phyloP scores from a whole-genome alignment of 257 asterid genomes.

The Jacaranda copaia region DNA sequence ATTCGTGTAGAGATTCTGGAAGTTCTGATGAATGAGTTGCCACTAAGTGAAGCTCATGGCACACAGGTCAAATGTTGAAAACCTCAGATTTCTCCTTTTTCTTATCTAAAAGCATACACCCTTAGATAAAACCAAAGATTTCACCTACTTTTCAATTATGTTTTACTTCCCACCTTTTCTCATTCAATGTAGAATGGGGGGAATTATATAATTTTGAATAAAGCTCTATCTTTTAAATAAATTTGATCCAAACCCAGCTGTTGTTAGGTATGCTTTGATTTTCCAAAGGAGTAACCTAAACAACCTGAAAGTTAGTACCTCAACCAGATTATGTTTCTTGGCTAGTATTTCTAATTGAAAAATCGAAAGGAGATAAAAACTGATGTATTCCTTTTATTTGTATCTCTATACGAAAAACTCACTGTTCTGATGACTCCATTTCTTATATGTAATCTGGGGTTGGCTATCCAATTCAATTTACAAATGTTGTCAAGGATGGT shows the following conservation, averaged over 20 bases:
- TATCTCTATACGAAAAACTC: background rate
- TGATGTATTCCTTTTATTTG: background rate
- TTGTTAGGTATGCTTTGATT: no score
- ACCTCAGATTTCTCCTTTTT: conserved; percentile 2
- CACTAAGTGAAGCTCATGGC: background rate
- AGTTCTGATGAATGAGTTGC: background rate
- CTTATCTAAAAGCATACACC: background rate
- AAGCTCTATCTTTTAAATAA: no score
- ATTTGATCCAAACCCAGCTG: no score
- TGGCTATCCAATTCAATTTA: conserved; percentile 16
- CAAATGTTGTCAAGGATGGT: conserved; percentile 18
- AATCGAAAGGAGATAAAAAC: background rate
- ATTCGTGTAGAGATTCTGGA: no score
- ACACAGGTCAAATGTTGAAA: background rate
- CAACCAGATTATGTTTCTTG: background rate
- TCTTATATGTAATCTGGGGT: conserved; percentile 24
- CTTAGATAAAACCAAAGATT: no score
- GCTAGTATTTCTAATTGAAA: background rate
- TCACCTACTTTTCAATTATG: no score
- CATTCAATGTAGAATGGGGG: no score
- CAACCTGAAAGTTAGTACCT: no score
- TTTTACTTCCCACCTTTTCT: no score
- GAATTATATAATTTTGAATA: no score
- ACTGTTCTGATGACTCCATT: conserved; percentile 1
- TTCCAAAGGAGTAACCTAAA: no score